Evolutionary conservation across 2,329 filamentous ascomycete genomes (phyloP).

Genomic region (Aspergillus fumigatus): DNA sequence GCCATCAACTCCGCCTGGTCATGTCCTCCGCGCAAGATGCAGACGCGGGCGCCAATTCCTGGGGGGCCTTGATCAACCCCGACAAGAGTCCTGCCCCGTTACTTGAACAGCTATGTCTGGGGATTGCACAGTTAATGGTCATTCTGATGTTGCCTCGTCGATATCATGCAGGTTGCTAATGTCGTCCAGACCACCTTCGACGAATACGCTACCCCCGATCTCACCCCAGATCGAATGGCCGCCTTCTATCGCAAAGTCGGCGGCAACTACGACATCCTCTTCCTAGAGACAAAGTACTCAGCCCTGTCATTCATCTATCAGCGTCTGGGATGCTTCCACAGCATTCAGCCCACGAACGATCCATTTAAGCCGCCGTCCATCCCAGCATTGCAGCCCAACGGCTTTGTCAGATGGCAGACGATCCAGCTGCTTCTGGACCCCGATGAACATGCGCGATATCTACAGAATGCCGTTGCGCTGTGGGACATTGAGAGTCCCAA

Average conservation of each 20-base stretch:
- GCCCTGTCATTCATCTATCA: conserved; percentile 91
- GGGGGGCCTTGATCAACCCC: conserved; percentile 60
- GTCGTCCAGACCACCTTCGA: conserved; percentile 27
- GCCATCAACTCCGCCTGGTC: conserved; percentile 14
- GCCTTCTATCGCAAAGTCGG: conserved; percentile 71
- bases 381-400: conserved; percentile 74
- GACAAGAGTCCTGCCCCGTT: conserved; percentile 65
- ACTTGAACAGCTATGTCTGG: conserved; percentile 63
- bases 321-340: conserved; percentile 84
- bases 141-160: conserved; percentile 27
- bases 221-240: conserved; percentile 66
- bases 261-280: conserved; percentile 73
- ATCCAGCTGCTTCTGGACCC: conserved; percentile 85
- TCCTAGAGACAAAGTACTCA: conserved; percentile 66
- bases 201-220: conserved; percentile 30
- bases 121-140: conserved; percentile 68
- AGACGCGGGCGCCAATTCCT: conserved; percentile 38
- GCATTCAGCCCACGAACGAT: conserved; percentile 66
- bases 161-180: conserved; percentile 7
- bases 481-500: conserved; percentile 74
- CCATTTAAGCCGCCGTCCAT: conserved; percentile 71
- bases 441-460: conserved; percentile 77
- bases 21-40: conserved; percentile 27
- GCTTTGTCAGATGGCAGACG: conserved; percentile 91
- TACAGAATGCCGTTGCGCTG: conserved; percentile 73